Percentiles rank a stretch among this genome's conserved stretches.
phyloP scores from a whole-genome alignment of 2,329 filamentous ascomycete genomes.

The Colletotrichum sp. region DNA sequence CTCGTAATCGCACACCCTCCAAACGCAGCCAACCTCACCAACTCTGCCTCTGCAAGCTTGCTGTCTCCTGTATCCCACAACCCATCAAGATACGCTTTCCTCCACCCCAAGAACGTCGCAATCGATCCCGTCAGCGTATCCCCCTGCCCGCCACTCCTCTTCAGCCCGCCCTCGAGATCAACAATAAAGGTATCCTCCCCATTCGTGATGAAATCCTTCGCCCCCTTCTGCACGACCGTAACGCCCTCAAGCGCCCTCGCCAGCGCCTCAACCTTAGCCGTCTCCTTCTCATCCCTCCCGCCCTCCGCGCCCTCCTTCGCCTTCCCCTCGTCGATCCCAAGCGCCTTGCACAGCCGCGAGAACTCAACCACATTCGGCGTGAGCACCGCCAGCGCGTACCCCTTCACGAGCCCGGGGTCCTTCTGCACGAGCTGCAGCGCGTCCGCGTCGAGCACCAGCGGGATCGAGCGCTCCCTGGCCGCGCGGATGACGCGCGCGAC shows the following conservation, averaged over 20 bases:
- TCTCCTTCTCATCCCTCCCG: conserved; percentile 34
- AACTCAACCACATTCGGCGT: conserved; percentile 98
- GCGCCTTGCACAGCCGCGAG: conserved; percentile 75
- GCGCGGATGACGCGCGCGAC: conserved; percentile 80
- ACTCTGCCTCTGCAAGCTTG: conserved; percentile 54
- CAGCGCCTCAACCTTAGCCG: conserved; percentile 65
- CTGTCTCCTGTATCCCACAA: conserved; percentile 62
- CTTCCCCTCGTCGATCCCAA: conserved; percentile 65
- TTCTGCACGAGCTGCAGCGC: conserved; percentile 80
- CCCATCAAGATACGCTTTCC: conserved; percentile 82
- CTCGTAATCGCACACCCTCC: conserved; percentile 88
- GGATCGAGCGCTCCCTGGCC: conserved; percentile 73
- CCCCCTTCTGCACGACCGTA: conserved; percentile 89
- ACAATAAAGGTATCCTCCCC: conserved; percentile 76
- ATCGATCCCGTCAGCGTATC: conserved; percentile 92
- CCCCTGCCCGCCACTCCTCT: conserved; percentile 92
- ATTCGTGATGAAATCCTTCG: conserved; percentile 82
- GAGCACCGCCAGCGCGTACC: conserved; percentile 83
- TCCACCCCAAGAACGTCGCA: conserved; percentile 88
- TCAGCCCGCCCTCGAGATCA: conserved; percentile 81
- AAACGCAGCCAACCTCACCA: conserved; percentile 82
- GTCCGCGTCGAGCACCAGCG: conserved; percentile 91
- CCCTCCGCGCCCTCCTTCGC: conserved; percentile 33
- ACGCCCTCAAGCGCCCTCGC: conserved; percentile 83
- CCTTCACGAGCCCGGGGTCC: conserved; percentile 76